phyloP scores from a whole-genome alignment of 2,329 filamentous ascomycete species.

The Penicillium paneum region DNA sequence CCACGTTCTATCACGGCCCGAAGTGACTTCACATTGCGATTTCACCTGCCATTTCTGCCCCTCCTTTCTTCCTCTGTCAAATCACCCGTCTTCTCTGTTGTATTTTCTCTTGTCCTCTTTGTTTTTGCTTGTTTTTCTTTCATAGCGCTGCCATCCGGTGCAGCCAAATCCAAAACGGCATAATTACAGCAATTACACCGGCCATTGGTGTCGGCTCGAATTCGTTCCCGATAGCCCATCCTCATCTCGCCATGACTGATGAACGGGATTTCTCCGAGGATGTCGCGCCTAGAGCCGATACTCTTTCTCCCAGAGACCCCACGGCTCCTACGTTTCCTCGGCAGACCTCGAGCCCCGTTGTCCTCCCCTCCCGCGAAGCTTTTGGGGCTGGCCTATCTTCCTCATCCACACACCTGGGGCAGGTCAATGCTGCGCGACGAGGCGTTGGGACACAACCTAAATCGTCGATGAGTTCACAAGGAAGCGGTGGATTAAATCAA shows the following conservation, averaged over 20 bases:
- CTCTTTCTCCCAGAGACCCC: slow-evolving; percentile 47
- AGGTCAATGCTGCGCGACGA: slow-evolving; percentile 66
- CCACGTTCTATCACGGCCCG: slow-evolving; percentile 8
- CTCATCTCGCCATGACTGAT: slow-evolving; percentile 11
- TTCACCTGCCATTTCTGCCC: slow-evolving; percentile 5
- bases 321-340: slow-evolving; percentile 26
- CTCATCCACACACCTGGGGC: slow-evolving; percentile 79
- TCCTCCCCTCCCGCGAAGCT: slow-evolving; percentile 26
- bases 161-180: slow-evolving; percentile 7
- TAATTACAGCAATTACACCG: slow-evolving; percentile 17
- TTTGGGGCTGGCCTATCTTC: slow-evolving; percentile 58
- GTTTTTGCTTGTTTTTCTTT: background rate
- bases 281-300: slow-evolving; percentile 25
- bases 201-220: slow-evolving; percentile 21
- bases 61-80: slow-evolving; percentile 4
- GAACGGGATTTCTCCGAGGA: slow-evolving; percentile 15
- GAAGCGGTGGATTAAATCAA: slow-evolving; percentile 54
- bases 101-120: background rate
- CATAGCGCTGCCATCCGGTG: background rate
- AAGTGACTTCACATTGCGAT: slow-evolving; percentile 11
- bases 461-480: slow-evolving; percentile 35
- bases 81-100: background rate
- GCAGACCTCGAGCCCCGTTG: slow-evolving; percentile 25
- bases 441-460: slow-evolving; percentile 28
- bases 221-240: slow-evolving; percentile 2